phyloP scores from a whole-genome alignment of 2,329 filamentous ascomycete genomes.

The Lasiodiplodia gonubiensis region DNA sequence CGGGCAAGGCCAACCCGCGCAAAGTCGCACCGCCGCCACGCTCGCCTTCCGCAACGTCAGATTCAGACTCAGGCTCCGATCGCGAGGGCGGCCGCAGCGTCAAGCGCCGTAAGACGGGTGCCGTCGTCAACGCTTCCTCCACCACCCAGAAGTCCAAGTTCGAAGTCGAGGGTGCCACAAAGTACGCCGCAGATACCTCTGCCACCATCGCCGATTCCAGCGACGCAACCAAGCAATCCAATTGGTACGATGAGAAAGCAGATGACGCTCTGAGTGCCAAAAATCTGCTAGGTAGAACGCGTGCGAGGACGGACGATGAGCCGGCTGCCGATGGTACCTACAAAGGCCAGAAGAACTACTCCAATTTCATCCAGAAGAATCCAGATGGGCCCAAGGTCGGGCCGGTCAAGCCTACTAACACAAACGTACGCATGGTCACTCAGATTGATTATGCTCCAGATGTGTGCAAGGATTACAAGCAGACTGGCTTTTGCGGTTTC shows the following conservation, averaged over 20 bases:
- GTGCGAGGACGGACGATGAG: constrained; percentile 35
- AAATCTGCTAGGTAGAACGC: constrained; percentile 65
- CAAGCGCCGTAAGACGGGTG: constrained; percentile 78
- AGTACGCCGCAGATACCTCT: constrained; percentile 66
- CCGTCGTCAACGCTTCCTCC: constrained; percentile 69
- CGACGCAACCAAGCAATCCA: constrained; percentile 86
- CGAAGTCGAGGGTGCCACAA: constrained; percentile 52
- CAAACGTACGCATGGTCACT: constrained; percentile 89
- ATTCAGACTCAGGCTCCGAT: constrained; percentile 68
- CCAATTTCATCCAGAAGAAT: constrained; percentile 77
- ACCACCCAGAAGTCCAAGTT: constrained; percentile 55
- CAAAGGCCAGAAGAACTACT: constrained; percentile 69
- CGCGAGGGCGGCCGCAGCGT: constrained; percentile 79
- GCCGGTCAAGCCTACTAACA: constrained; percentile 78
- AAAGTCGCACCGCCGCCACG: constrained; percentile 79
- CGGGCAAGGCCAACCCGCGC: constrained; percentile 75
- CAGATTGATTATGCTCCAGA: constrained; percentile 90
- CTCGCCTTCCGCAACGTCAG: constrained; percentile 58
- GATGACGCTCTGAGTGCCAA: constrained; percentile 57
- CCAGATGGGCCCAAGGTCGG: constrained; percentile 78
- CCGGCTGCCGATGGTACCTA: constrained; percentile 66
- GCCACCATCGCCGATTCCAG: constrained; percentile 70
- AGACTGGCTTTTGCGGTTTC: constrained; percentile 69
- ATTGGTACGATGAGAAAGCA: constrained; percentile 85
- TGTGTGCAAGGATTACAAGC: constrained; percentile 93